Evolutionary conservation across 1,284 basidiomycete genomes (phyloP).

Genomic region (Pascua guehoae): DNA sequence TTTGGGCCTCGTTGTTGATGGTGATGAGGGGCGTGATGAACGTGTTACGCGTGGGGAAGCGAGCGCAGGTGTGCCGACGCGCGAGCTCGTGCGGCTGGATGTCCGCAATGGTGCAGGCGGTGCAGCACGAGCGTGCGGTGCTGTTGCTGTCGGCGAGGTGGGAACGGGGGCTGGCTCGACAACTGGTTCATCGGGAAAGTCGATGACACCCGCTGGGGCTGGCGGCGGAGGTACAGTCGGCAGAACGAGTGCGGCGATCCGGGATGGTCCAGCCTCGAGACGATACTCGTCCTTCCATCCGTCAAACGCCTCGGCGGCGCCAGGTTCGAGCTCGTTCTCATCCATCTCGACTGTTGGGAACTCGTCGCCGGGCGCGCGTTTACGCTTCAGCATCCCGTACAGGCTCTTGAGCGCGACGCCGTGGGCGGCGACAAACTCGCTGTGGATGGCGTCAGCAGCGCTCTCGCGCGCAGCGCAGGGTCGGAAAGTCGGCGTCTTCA

Average conservation of each 20-base stretch:
- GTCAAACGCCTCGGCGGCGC: constrained; percentile 23
- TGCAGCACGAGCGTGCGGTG: too few relatives aligned
- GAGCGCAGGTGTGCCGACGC: constrained; percentile 7
- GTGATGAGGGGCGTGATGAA: constrained; percentile 5
- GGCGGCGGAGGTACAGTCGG: constrained; percentile 32
- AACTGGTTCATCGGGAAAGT: constrained; percentile 36
- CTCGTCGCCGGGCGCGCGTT: constrained; percentile 13
- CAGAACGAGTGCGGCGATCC: constrained; percentile 25
- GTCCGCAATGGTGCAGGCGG: neutral
- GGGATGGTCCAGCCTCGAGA: constrained; percentile 31
- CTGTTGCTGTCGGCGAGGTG: too few relatives aligned
- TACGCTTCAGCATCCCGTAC: constrained; percentile 31
- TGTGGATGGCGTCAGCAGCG: constrained; percentile 7
- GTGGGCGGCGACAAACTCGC: constrained; percentile 29
- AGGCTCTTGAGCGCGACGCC: constrained; percentile 28
- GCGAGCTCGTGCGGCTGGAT: constrained; percentile 5
- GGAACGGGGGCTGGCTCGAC: constrained; percentile 5
- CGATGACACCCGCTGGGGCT: constrained; percentile 28
- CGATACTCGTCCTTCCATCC: constrained; percentile 32
- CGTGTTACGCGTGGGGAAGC: constrained; percentile 6
- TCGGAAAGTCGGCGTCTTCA: neutral
- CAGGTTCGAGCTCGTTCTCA: constrained; percentile 16
- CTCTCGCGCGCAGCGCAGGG: neutral
- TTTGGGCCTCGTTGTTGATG: constrained; percentile 1
- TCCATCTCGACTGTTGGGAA: constrained; percentile 24